Base-by-base conservation (phyloP, 768 basidiomycete genomes). In the Suillus alpinus region DNA sequence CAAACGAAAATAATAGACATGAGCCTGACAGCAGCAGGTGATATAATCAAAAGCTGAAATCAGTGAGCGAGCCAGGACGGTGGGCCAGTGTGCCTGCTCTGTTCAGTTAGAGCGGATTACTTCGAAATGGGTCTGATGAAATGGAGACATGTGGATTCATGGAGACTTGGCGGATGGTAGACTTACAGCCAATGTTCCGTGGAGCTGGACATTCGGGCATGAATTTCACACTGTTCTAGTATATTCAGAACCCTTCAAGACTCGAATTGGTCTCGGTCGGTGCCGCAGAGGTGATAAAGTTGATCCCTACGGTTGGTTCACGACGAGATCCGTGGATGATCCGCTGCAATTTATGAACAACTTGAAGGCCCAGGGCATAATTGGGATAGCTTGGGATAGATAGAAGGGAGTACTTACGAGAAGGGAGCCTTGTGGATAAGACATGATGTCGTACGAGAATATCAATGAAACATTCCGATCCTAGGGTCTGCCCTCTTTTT, bases 381-480 rank as follows among this genome's bases (percentile, higher is more conserved):
- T 52, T 52, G 51, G 53, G 29, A 34, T 55, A 39, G 36, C 23
- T 55, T 39, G 26, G 37, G 23, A 37, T 18, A 55, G 53, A 55
- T 55, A 55, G 53, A 55, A 55, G 53, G 23, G 4, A 16, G 34
- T 39, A 10, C 6, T 55, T 55, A 55, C 53, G 53, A 39, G 16
- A 55, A 2, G 31, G 14, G 14, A 5, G 16, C 14, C 7, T 26
- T 34, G 7, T 34, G 34, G 20, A 7, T 52, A 14, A 6, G 51
- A 53, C 20, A 55, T 55, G 49, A 31, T 50, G 32, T 50, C 16
- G 53, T 55, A 55, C 53, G 39, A 55, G 52, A 55, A 55, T 6
- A 18, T 20, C n/a, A n/a, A n/a, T n/a, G n/a, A n/a, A n/a, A 23
- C 51, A 20, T 14, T 26, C 16, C 16, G 37, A 23, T 37, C 53